These are phyloP conservation scores for Yamadazyma sp. DNA, from an alignment of 805 yeast species.

Conservation along the genomic window DNA sequence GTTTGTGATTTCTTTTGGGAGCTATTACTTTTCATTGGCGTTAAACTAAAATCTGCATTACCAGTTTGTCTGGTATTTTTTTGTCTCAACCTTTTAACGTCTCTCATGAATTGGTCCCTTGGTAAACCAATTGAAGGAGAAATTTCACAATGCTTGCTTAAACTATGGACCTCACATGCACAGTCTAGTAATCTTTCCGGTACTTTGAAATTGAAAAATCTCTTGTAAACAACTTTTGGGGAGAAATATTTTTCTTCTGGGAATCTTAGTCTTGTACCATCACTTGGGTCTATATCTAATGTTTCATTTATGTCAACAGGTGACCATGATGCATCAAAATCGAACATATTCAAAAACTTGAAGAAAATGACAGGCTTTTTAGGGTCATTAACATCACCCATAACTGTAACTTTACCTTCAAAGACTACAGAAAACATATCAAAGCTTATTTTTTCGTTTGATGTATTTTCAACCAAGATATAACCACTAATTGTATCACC, in stretches of 20 bases:
- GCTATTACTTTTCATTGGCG: neutral
- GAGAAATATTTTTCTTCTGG: slow-evolving; percentile 23
- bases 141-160: slow-evolving; percentile 32
- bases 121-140: slow-evolving; percentile 37
- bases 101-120: slow-evolving; percentile 22
- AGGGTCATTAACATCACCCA: slow-evolving; percentile 12
- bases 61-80: slow-evolving; percentile 18
- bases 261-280: slow-evolving; percentile 26
- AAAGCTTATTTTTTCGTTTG: slow-evolving; percentile 27
- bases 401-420: slow-evolving; percentile 30
- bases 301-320: slow-evolving; percentile 26
- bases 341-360: slow-evolving; percentile 40
- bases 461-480: slow-evolving; percentile 29
- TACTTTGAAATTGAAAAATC: slow-evolving; percentile 36
- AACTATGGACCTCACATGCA: slow-evolving; percentile 30
- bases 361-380: slow-evolving; percentile 16
- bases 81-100: slow-evolving; percentile 22
- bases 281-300: slow-evolving; percentile 27
- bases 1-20: neutral
- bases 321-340: slow-evolving; percentile 42
- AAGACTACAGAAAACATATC: slow-evolving; percentile 41
- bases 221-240: slow-evolving; percentile 34
- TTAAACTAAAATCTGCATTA: slow-evolving; percentile 4
- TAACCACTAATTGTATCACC: slow-evolving; percentile 39
- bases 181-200: slow-evolving; percentile 38